Evolutionary conservation across 495 filamentous ascomycete genomes (phyloP), one percentile per base, ranked within the genome.

Genomic region (Hypomontagnella submonticulosa): DNA sequence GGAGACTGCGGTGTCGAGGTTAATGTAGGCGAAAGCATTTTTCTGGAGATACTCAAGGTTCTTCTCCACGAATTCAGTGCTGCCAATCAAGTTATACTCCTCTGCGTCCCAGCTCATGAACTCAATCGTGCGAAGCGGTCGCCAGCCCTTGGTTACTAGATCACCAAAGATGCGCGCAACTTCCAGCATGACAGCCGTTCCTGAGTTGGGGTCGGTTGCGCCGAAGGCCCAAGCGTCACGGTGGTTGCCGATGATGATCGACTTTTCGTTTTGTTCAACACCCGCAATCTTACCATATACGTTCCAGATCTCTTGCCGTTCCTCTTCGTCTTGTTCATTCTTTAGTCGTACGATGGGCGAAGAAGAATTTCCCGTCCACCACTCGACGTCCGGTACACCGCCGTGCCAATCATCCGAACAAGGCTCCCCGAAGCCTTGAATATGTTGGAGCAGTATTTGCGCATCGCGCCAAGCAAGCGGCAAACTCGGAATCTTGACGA

Each of bases 51-150:
- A 85, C 0, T 92, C 88, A 0, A 96, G 80, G 60, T 96, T 90
- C 41, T 96, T 91, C 78, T 99, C 95, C 36, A 98, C 94, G 67
- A 91, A 92, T 73, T 99, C 96, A 16, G 96, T 98, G 8, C 92
- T 95, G 11, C 95, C 95, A 53, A 97, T 92, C 33, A 94, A 75
- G 74, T 98, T 98, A 77, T 97, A 97, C 74, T 93, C 92, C 67
- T 89, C 89, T 27, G 83, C 95, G 73, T 99, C 95, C 95, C 96
- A 99, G 37, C 90, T 96, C 61, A 90, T 90, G 73, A 99, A 99
- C 70, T 93, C 88, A 69, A 99, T 96, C 12, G 92, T 93, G 16
- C 95, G 89, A 9, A 92, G 82, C n/a, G 95, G 95, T 18, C 90
- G 84, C 95, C 95, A 99, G 49, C 92, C 93, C 36, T 84, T 84